These are phyloP conservation scores for Saururus chinensis DNA, from an alignment of 164 flowering plant genomes.

Conservation along the genomic window DNA sequence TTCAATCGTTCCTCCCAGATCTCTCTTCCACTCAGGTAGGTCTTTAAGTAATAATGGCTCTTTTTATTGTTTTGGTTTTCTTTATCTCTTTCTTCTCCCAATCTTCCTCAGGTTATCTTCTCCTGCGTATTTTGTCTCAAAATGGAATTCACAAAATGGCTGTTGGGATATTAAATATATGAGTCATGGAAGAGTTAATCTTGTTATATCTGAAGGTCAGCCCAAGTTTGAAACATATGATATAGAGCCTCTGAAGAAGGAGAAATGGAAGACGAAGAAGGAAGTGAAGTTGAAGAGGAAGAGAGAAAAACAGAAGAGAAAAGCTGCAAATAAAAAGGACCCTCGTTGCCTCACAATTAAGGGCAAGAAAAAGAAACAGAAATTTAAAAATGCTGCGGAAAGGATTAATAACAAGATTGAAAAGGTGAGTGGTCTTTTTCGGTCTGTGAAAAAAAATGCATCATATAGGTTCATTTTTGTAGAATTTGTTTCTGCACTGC, in stretches of 20 bases:
- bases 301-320: slow-evolving; percentile 67
- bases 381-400: slow-evolving; percentile 58
- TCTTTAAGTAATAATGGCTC: background rate
- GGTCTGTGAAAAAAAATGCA: too few relatives aligned
- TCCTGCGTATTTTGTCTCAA: background rate
- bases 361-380: slow-evolving; percentile 57
- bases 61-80: background rate
- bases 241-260: slow-evolving; percentile 64
- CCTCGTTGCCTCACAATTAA: slow-evolving; percentile 57
- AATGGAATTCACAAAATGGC: slow-evolving; percentile 7
- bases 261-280: slow-evolving; percentile 71
- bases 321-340: slow-evolving; percentile 63
- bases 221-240: slow-evolving; percentile 68
- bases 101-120: background rate
- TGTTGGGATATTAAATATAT: slow-evolving; percentile 29
- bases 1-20: slow-evolving; percentile 13
- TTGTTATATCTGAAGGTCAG: slow-evolving; percentile 60
- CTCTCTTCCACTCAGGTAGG: slow-evolving; percentile 22
- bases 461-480: too few relatives aligned
- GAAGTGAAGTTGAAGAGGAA: slow-evolving; percentile 55
- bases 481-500: too few relatives aligned
- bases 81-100: background rate
- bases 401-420: slow-evolving; percentile 71
- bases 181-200: slow-evolving; percentile 30
- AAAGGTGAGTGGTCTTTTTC: slow-evolving; percentile 53